Conservation (phyloP, 768 basidiomycete species). For the Panus rudis region DNA sequence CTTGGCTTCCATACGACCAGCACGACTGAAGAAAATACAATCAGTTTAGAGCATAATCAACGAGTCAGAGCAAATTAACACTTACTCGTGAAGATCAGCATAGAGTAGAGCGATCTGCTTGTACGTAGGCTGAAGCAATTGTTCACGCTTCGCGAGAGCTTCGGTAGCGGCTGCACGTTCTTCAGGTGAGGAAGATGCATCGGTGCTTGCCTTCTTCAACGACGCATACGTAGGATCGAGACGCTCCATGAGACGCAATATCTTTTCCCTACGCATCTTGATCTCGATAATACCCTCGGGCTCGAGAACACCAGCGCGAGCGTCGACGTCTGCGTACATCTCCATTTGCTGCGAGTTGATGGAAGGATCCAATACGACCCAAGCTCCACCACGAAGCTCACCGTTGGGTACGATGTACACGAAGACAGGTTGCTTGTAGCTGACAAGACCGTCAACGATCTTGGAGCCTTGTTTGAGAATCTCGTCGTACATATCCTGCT, state of each 20-base stretch:
- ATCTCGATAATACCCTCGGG: slow-evolving; percentile 97
- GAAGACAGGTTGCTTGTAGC: slow-evolving; percentile 96
- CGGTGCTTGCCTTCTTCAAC: slow-evolving; percentile 76
- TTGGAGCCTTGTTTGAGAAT: slow-evolving; percentile 95
- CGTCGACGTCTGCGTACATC: slow-evolving; percentile 96
- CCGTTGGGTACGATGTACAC: slow-evolving; percentile 99
- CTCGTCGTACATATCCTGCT: slow-evolving; percentile 99
- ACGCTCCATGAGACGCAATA: slow-evolving; percentile 86
- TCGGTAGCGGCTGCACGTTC: slow-evolving; percentile 66
- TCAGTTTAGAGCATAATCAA: slow-evolving; percentile 7
- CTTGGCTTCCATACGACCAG: slow-evolving; percentile 96
- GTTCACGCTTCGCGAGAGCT: slow-evolving; percentile 70
- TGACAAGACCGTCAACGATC: slow-evolving; percentile 96
- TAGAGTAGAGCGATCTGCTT: slow-evolving; percentile 91
- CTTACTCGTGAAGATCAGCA: slow-evolving; percentile 94
- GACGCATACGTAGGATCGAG: slow-evolving; percentile 78
- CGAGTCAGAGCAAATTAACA: slow-evolving; percentile 11
- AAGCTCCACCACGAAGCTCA: slow-evolving; percentile 96
- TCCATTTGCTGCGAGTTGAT: slow-evolving; percentile 98
- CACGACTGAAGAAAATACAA: slow-evolving; percentile 51
- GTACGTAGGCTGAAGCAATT: slow-evolving; percentile 79
- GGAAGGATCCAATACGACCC: slow-evolving; percentile 97
- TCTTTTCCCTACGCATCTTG: slow-evolving; percentile 95
- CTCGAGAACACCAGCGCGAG: slow-evolving; percentile 93
- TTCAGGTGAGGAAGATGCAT: slow-evolving; percentile 62